phyloP scores from a whole-genome alignment of 192 early-diverging fungal genomes.

The Coemansia asiatica region DNA sequence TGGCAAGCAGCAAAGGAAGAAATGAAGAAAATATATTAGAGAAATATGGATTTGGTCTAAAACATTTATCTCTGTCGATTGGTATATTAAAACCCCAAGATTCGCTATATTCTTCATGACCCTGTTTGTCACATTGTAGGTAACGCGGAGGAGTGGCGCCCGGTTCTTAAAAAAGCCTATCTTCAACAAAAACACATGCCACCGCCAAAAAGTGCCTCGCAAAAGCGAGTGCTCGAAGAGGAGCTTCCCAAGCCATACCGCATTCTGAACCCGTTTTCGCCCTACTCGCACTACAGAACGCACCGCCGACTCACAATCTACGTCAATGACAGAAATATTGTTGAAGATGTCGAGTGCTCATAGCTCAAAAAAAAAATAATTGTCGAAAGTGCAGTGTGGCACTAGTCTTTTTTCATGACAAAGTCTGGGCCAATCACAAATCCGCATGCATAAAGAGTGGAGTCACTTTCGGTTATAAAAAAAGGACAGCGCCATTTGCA shows the following conservation, averaged over 20 bases:
- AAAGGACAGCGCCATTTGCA: neutral
- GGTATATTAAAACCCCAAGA: too few species aligned
- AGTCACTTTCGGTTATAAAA: neutral
- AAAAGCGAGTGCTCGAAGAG: conserved; percentile 40
- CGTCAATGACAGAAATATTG: conserved; percentile 38
- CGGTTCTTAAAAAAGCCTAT: conserved; percentile 47
- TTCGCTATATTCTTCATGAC: too few species aligned
- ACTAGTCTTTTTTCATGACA: neutral
- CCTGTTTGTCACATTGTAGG: conserved; percentile 15
- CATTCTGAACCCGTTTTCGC: conserved; percentile 38
- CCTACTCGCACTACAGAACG: conserved; percentile 36
- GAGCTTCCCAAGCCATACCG: conserved; percentile 51
- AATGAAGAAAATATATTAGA: too few species aligned
- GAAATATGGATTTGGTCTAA: too few species aligned
- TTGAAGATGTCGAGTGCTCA: conserved; percentile 42
- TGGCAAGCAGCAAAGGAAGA: neutral
- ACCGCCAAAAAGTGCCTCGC: conserved; percentile 32
- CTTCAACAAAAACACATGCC: conserved; percentile 41
- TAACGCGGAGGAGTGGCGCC: conserved; percentile 42
- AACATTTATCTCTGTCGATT: neutral
- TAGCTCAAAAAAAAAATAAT: too few species aligned
- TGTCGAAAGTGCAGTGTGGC: neutral
- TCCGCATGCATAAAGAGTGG: neutral
- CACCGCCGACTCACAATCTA: conserved; percentile 34
- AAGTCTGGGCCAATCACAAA: conserved; percentile 8